phyloP scores from a whole-genome alignment of 2,329 filamentous ascomycete species.

The Monilinia laxa region DNA sequence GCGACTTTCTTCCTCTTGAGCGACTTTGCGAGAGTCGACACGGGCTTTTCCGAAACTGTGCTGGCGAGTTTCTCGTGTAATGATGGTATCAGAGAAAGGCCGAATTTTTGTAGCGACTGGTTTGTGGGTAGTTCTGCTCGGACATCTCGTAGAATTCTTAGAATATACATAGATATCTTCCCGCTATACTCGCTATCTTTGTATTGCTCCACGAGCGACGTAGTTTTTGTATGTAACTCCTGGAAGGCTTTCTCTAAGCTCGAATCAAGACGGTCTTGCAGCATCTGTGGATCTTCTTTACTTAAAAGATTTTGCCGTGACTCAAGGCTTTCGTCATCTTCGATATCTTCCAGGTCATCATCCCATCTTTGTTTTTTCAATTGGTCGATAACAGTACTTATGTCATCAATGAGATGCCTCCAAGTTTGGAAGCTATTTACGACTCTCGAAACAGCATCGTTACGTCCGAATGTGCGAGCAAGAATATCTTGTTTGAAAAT shows the following conservation, averaged over 20 bases:
- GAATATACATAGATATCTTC: slow-evolving; percentile 61
- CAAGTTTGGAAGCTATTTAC: slow-evolving; percentile 68
- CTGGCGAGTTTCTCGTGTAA: slow-evolving; percentile 63
- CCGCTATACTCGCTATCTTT: slow-evolving; percentile 50
- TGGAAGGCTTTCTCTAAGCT: slow-evolving; percentile 58
- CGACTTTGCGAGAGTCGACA: slow-evolving; percentile 49
- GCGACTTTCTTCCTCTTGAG: slow-evolving; percentile 52
- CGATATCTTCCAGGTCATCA: slow-evolving; percentile 67
- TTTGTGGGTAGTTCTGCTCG: slow-evolving; percentile 62
- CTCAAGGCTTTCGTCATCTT: slow-evolving; percentile 70
- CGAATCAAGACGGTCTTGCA: slow-evolving; percentile 59
- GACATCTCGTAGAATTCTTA: slow-evolving; percentile 74
- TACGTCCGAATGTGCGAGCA: slow-evolving; percentile 69
- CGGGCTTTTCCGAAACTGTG: slow-evolving; percentile 50
- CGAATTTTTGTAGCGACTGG: slow-evolving; percentile 54
- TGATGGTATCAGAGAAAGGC: slow-evolving; percentile 58
- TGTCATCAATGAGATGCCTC: slow-evolving; percentile 69
- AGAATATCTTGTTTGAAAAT: slow-evolving; percentile 69
- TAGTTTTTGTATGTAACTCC: slow-evolving; percentile 57
- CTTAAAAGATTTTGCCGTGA: slow-evolving; percentile 66
- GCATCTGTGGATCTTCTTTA: slow-evolving; percentile 65
- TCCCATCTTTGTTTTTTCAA: slow-evolving; percentile 72
- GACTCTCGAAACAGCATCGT: slow-evolving; percentile 62
- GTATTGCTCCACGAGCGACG: slow-evolving; percentile 50
- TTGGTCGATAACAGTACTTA: slow-evolving; percentile 60